Evolutionary conservation across 2,329 filamentous ascomycete genomes (phyloP).

Genomic region (Tympanopsis confertula): DNA sequence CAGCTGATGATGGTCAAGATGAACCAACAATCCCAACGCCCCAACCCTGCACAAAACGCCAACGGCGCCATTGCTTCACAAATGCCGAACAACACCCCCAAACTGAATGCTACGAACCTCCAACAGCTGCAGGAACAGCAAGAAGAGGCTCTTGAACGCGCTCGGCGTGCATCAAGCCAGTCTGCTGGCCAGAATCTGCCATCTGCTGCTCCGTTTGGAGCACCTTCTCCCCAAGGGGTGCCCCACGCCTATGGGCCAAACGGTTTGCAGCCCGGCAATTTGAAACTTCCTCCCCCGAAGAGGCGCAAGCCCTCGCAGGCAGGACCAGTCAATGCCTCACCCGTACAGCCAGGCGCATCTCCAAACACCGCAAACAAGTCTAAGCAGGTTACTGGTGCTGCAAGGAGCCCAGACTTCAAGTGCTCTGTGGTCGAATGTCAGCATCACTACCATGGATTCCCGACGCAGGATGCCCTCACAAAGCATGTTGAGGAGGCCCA

Average conservation of each 20-base stretch:
- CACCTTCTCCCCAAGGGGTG: conserved; percentile 40
- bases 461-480: conserved; percentile 37
- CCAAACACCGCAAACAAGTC: not conserved
- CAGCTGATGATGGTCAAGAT: conserved; percentile 9
- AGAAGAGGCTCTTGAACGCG: conserved; percentile 17
- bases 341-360: conserved; percentile 5
- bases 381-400: conserved; percentile 20
- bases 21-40: conserved; percentile 11
- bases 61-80: conserved; percentile 7
- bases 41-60: not conserved
- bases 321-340: conserved; percentile 9
- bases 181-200: conserved; percentile 26
- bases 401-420: conserved; percentile 32
- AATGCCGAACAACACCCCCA: conserved; percentile 12
- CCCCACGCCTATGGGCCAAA: conserved; percentile 40
- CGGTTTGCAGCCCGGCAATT: conserved; percentile 39
- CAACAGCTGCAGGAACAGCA: conserved; percentile 32
- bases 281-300: conserved; percentile 45
- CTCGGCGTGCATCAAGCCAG: conserved; percentile 4
- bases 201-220: conserved; percentile 35
- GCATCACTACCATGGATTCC: conserved; percentile 38
- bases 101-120: conserved; percentile 29
- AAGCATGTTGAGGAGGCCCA: conserved; percentile 40
- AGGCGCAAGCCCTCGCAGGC: conserved; percentile 38
- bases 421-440: conserved; percentile 40